A percentile compares a stretch with the other conserved stretches of the same genome.
Evolutionary conservation across 768 basidiomycete genomes (phyloP).

Genomic region (Hydnomerulius pinastri): DNA sequence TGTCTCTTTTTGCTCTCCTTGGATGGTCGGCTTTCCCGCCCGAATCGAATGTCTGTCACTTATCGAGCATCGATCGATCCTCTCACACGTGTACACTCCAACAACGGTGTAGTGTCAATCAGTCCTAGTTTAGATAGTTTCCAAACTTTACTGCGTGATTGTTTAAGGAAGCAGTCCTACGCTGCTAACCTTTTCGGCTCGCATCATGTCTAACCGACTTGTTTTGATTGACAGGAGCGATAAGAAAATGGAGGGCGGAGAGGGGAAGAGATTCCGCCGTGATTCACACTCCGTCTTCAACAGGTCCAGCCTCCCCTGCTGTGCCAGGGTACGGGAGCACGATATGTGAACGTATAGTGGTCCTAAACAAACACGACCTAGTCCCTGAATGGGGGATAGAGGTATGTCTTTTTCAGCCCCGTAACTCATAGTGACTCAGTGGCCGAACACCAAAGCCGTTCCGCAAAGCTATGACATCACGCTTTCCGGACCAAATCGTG

Average conservation of each 20-base stretch:
- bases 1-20: neutral
- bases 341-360: constrained; percentile 82
- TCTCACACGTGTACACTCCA: constrained; percentile 23
- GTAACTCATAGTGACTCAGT: constrained; percentile 1
- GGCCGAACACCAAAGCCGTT: constrained; percentile 57
- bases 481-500: constrained; percentile 68
- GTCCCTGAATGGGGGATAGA: constrained; percentile 87
- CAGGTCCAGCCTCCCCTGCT: constrained; percentile 16
- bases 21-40: constrained; percentile 5
- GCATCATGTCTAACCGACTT: constrained; percentile 17
- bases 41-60: constrained; percentile 17
- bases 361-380: constrained; percentile 92
- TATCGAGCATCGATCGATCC: constrained; percentile 17
- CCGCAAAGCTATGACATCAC: constrained; percentile 64
- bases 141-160: constrained; percentile 12
- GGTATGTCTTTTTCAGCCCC: constrained; percentile 43
- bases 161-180: constrained; percentile 9
- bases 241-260: constrained; percentile 69
- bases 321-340: constrained; percentile 26
- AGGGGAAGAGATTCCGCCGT: constrained; percentile 57
- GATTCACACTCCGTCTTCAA: constrained; percentile 40
- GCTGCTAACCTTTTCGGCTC: constrained; percentile 12
- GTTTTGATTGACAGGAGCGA: constrained; percentile 47
- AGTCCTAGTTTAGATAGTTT: constrained; percentile 12
- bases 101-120: constrained; percentile 14